A percentile compares a stretch with the other conserved stretches of the same genome.
These are phyloP conservation scores for Sporisorium scitamineum DNA, from an alignment of 1,284 basidiomycete genomes.

Conservation along the genomic window DNA sequence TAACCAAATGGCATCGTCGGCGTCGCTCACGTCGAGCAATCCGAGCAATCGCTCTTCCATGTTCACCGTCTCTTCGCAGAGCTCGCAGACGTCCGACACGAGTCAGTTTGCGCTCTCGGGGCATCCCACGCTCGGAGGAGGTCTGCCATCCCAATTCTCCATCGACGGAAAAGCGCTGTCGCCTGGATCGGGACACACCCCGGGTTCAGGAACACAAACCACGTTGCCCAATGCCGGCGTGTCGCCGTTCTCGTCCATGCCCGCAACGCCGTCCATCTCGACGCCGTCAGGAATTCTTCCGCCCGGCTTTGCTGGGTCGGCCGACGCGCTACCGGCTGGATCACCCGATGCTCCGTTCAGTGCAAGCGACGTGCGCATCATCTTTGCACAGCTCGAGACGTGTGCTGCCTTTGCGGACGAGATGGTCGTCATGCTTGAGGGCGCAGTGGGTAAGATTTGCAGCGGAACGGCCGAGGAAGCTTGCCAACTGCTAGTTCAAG, in stretches of 20 bases:
- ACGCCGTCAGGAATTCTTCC: conserved; percentile 15
- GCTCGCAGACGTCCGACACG: conserved; percentile 55
- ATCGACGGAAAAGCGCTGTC: conserved; percentile 28
- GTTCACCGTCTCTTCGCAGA: conserved; percentile 61
- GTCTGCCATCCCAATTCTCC: conserved; percentile 24
- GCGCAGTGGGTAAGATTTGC: conserved; percentile 62
- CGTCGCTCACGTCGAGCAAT: conserved; percentile 48
- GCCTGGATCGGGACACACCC: conserved; percentile 8
- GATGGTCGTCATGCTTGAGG: conserved; percentile 72
- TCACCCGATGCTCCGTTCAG: conserved; percentile 73
- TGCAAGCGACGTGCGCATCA: conserved; percentile 77
- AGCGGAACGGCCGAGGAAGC: conserved; percentile 38
- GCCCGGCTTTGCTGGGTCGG: conserved; percentile 2
- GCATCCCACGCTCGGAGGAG: conserved; percentile 13
- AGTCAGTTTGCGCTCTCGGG: conserved; percentile 29
- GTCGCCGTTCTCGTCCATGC: conserved; percentile 23
- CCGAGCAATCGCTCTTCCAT: conserved; percentile 63
- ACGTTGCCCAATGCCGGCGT: conserved; percentile 2
- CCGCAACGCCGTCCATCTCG: conserved; percentile 29
- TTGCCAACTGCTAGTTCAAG: conserved; percentile 23
- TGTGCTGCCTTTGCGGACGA: conserved; percentile 79
- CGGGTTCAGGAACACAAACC: conserved; percentile 4
- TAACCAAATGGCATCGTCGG: conserved; percentile 25
- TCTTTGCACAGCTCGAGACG: conserved; percentile 84
- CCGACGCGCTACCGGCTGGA: conserved; percentile 8